Base-by-base conservation (phyloP, 495 filamentous ascomycete genomes). In the Massariosphaeria phaeospora region DNA sequence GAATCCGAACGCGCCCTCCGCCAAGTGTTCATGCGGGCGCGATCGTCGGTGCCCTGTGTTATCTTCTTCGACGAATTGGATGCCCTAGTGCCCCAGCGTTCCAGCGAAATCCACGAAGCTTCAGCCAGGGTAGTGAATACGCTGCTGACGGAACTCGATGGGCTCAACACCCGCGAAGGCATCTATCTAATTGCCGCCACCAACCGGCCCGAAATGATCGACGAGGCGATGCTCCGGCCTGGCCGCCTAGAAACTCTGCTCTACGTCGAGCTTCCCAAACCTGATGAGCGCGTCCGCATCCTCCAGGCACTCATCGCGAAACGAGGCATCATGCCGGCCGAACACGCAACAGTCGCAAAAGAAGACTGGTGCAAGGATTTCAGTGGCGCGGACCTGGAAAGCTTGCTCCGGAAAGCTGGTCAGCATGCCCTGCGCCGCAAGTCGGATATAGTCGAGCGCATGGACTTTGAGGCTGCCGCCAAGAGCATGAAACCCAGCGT, bases 51-150 rank as follows among this genome's bases (percentile, higher is more conserved):
- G 1, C 93, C 93, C 18, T 96, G 91, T 66, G 87, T 98, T 41
- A 83, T 98, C 53, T 97, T 98, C 79, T 97, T 98, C 67, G 93
- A 98, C 70, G 93, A 98, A 68, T 76, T 98, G 27, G 93, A 98
- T 63, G 90, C 93, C 3, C 76, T 98, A 4, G 89, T 91, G 0
- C 91, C 94, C 0, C 81, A 80, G 33, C 84, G 93, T 35, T 88
- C 90, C 62, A 86, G 89, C 52, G 81, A 82, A 3, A 76, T 89
- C 9, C 86, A 84, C 12, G 90, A 97, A 66, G 83, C 87, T 27
- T 88, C 84, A 43, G 82, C 89, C 9, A 80, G 93, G 35, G 89
- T 98, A 17, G 93, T 98, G 53, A 98, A 97, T 68, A 94, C 93
- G 11, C 76, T 98, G 0, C 81, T 98, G n/a, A 97, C 93, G 0